These are phyloP conservation scores for Cytospora leucostoma DNA, from an alignment of 2,329 filamentous ascomycete genomes.

Conservation along the genomic window DNA sequence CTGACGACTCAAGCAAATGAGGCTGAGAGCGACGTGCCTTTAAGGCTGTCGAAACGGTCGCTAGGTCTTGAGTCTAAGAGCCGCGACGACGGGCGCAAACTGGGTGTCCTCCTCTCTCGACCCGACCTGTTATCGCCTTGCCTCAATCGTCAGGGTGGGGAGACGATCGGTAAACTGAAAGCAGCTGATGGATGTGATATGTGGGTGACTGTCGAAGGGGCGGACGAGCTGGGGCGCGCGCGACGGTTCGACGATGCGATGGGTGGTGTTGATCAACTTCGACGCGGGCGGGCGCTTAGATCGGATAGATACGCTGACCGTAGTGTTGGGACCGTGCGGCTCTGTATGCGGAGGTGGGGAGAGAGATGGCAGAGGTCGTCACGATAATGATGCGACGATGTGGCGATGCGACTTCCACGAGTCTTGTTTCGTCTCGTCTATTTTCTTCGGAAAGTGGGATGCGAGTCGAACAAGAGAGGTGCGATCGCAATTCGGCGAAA, in stretches of 20 bases:
- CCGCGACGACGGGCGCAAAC: neutral
- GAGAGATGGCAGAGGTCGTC: too few relatives aligned
- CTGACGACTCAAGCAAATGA: slow-evolving; percentile 4
- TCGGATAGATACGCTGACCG: neutral
- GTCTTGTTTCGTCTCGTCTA: neutral
- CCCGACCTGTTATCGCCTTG: neutral
- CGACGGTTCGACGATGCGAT: slow-evolving; percentile 7
- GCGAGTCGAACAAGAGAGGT: neutral
- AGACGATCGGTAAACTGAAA: neutral
- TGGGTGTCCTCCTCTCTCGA: neutral
- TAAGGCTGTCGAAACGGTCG: neutral
- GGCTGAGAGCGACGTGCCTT: neutral
- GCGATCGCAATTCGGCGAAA: neutral
- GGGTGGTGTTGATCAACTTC: neutral
- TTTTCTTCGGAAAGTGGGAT: neutral
- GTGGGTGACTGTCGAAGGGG: neutral
- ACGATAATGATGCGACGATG: neutral
- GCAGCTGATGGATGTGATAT: neutral
- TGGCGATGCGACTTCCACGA: slow-evolving; percentile 8
- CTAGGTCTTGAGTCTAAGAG: neutral
- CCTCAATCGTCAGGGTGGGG: neutral
- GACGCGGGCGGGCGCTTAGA: neutral
- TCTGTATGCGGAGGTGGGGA: neutral
- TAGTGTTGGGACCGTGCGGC: neutral
- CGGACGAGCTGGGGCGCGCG: slow-evolving; percentile 5